These are phyloP conservation scores for Rhodamnia rubescens DNA, from an alignment of 345 rosid genomes.

Conservation along the genomic window DNA sequence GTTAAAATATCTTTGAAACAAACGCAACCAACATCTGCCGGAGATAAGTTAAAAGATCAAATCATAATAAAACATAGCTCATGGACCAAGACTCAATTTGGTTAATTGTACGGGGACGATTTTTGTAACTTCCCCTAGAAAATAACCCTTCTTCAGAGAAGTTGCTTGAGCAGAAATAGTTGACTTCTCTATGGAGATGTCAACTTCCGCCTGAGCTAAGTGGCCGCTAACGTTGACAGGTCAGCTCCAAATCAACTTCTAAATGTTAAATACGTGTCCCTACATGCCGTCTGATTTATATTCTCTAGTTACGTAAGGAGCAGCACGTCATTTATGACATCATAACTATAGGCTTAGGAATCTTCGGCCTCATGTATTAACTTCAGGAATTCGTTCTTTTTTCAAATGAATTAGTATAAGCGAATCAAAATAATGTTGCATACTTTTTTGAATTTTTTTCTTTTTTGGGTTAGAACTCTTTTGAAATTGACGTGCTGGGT, in stretches of 20 bases:
- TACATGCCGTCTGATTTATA: not conserved
- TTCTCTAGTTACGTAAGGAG: not conserved
- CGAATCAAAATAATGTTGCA: not conserved
- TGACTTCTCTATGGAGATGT: not conserved
- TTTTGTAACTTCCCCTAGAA: not conserved
- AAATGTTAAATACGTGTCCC: not conserved
- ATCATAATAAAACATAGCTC: not conserved
- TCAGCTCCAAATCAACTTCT: not conserved
- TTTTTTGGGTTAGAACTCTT: too few relatives aligned
- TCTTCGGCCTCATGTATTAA: not conserved
- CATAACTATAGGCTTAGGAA: not conserved
- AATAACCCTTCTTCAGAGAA: not conserved
- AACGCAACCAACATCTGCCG: too few relatives aligned
- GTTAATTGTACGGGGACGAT: not conserved
- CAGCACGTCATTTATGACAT: not conserved
- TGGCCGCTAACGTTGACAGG: not conserved
- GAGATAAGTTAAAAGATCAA: not conserved
- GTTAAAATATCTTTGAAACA: too few relatives aligned
- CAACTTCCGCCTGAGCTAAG: not conserved
- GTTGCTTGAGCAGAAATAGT: not conserved
- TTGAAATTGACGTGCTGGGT: fast-evolving
- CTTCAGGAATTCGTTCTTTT: not conserved
- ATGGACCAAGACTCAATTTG: not conserved
- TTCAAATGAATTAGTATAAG: not conserved
- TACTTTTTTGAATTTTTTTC: not conserved